Base-by-base conservation (phyloP, 345 rosid genomes). In the Microthlaspi erraticum region DNA sequence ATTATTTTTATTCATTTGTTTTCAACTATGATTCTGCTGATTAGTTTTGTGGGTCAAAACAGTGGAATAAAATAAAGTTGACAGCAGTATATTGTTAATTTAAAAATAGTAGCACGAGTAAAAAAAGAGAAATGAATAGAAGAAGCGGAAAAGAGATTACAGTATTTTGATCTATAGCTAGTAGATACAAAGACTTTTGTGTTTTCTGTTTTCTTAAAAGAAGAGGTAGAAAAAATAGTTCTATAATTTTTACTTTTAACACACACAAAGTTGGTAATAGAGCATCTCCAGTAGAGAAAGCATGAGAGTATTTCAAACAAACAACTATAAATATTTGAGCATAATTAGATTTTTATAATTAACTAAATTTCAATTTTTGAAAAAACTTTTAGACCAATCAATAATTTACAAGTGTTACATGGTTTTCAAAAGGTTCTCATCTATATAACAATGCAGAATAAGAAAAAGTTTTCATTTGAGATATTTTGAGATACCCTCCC, bases 21-120 rank as follows among this genome's bases (percentile, higher is more conserved):
- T 80, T 65, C 14, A 78, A 6, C 16, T 36, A 29, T 5, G 64
- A 44, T 79, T 78, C 32, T 13, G 6, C 31, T 37, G 32, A 58
- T 58, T 58, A 11, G 1, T 68, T 6, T 6, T 44, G 7, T 62
- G 32, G 11, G 12, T 23, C 29, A 37, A 52, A 23, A 23, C 41
- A 17, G 43, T 67, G 10, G 11, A 43, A 31, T 54, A 0, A 16
- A 62, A 10, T 48, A 36, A 8, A 49, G 13, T 20, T 4, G 29
- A 7, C 32, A 32, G 13, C 4, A 38, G 10, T 19, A 19, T 59
- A 1, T 10, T 5, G 6, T 57, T 11, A 36, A 43, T 29, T n/a
- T 8, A 5, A 23, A 42, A 31, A 64, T 7, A 10, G 17, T 14
- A 19, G 50, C 37, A 45, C 45, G 50, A 66, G 13, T 23, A 46